These are phyloP conservation scores for Emmonsiellopsis sp. DNA, from an alignment of 2,329 filamentous ascomycete species.

Conservation along the genomic window DNA sequence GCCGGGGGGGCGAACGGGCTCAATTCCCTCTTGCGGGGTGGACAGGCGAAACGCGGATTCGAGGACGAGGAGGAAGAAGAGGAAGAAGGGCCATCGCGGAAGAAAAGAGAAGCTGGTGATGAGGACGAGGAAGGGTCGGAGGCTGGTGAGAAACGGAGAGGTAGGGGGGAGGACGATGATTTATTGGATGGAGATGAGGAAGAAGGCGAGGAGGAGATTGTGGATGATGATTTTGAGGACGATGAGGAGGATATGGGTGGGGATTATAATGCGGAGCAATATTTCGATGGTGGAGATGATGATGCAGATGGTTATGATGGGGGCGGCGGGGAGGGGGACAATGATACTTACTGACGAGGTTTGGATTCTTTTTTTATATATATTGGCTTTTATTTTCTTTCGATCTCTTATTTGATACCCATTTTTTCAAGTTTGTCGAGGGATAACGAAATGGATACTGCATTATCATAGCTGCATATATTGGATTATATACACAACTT, in stretches of 20 bases:
- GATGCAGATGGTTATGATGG: conserved; percentile 46
- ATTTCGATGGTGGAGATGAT: conserved; percentile 52
- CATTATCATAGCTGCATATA: background rate
- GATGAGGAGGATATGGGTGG: conserved; percentile 51
- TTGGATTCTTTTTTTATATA: conserved; percentile 20
- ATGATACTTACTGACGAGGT: conserved; percentile 28
- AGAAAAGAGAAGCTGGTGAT: conserved; percentile 24
- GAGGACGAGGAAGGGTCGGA: conserved; percentile 23
- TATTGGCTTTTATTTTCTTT: background rate
- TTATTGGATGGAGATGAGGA: conserved; percentile 37
- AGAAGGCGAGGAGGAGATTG: conserved; percentile 41
- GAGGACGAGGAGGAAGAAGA: conserved; percentile 32
- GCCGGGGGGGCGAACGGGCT: conserved; percentile 22
- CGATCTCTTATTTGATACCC: conserved; percentile 1
- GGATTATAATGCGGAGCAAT: conserved; percentile 56
- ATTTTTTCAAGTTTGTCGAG: background rate
- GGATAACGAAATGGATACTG: too few species aligned
- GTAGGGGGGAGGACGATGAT: conserved; percentile 34
- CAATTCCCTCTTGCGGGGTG: conserved; percentile 16
- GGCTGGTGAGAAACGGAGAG: conserved; percentile 21
- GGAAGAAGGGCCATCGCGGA: conserved; percentile 9
- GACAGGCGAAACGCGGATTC: conserved; percentile 26
- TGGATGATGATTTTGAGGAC: conserved; percentile 51
- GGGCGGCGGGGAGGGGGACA: conserved; percentile 44
- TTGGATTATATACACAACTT: background rate